Percentiles rank a stretch among this genome's conserved stretches.
phyloP scores from a whole-genome alignment of 306 rosid species.

The Trifolium repens region DNA sequence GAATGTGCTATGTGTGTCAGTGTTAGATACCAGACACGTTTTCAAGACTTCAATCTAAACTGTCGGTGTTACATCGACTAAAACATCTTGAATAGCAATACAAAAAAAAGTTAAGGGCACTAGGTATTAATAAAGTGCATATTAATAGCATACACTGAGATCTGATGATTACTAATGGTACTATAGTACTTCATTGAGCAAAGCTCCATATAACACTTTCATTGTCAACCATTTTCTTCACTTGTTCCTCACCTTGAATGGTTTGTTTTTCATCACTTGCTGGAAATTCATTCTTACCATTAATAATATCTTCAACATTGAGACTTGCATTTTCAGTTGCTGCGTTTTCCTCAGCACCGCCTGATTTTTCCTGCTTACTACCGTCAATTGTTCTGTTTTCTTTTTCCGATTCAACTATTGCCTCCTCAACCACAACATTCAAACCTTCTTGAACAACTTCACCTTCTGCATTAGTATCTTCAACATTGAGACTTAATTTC shows the following conservation, averaged over 20 bases:
- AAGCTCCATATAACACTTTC: constrained; percentile 56
- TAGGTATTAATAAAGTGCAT: constrained; percentile 35
- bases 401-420: constrained; percentile 39
- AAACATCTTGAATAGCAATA: constrained; percentile 21
- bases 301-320: constrained; percentile 39
- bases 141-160: constrained; percentile 49
- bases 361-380: constrained; percentile 37
- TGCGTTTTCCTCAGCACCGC: constrained; percentile 44
- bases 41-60: no score
- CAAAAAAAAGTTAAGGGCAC: constrained; percentile 28
- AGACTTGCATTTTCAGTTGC: constrained; percentile 48
- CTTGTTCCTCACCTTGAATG: constrained; percentile 49
- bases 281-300: constrained; percentile 42
- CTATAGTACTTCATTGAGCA: constrained; percentile 42
- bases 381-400: constrained; percentile 46
- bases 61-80: neutral
- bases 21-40: no score
- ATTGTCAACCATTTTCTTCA: constrained; percentile 54
- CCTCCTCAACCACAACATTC: constrained; percentile 33
- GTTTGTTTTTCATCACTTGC: constrained; percentile 45
- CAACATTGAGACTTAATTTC: constrained; percentile 42
- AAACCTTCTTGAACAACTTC: neutral
- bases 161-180: constrained; percentile 29
- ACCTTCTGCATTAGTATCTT: constrained; percentile 36
- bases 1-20: no score